Base-by-base conservation (phyloP, 75 land plant species). In the Pinus tabuliformis region DNA sequence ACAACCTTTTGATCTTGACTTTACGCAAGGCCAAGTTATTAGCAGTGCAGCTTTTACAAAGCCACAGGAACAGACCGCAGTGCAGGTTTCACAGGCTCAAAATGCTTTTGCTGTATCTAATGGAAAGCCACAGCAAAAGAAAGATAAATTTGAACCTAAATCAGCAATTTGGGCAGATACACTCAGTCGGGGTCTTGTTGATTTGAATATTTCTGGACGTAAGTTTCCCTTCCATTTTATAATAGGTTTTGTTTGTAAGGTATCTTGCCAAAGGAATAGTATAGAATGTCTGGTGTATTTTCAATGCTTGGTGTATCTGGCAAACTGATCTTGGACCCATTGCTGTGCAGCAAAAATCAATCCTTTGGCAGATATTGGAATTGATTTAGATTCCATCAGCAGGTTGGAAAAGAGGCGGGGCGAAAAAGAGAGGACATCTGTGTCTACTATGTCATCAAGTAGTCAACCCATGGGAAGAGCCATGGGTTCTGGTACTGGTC, bases 401-500 rank as follows among this genome's bases (percentile, higher is more conserved):
- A 81, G 94, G 28, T 83, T 83, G 73, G 94, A 91, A 49, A 93
- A 85, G 75, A 90, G 90, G 37, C 80, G 79, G 77, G 74, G 16
- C 58, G 87, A 88, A 78, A 91, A 87, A 66, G 80, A 72, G 58
- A 65, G 75, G 70, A 79, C 81, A 49, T 58, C 85, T 16, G 39
- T 77, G 60, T 54, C 79, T 62, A 60, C 79, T 62, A 60, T 81
- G 17, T 80, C 79, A 22, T 73, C 84, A 62, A 86, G 88, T 75
- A 83, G 62, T 28, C 16, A 79, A 1, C 78, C 76, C 54, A 97
- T 94, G 98, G 98, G 98, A 36, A 89, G 87, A 78, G 99, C 98
- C 42, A 97, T 97, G 99, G 99, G 99, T 56, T 88, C 96, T 76
- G 99, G 99, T 61, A 82, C 98, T 65, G 99, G 99, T 17, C 81